A percentile compares a stretch with the other conserved stretches of the same genome.
phyloP scores from a whole-genome alignment of 2,329 filamentous ascomycete genomes.

The Sporothrix schenckii region DNA sequence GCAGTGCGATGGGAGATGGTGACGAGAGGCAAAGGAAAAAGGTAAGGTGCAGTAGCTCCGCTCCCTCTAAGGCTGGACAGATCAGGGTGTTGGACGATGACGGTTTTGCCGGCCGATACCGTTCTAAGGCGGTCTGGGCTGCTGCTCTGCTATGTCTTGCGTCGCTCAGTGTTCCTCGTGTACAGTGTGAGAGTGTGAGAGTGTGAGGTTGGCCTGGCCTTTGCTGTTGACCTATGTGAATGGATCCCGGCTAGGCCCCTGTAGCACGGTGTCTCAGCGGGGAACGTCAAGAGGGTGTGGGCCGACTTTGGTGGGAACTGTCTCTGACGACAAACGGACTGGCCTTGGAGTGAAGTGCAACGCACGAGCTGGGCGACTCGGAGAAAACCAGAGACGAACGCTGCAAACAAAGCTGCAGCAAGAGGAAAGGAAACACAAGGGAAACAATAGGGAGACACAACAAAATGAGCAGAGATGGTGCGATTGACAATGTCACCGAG shows the following conservation, averaged over 20 bases:
- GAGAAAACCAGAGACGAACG: conserved; percentile 4
- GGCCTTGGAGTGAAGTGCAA: background rate
- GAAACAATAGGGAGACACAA: background rate
- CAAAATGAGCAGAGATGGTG: background rate
- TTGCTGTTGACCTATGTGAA: conserved; percentile 1
- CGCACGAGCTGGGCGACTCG: background rate
- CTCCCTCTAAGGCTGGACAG: background rate
- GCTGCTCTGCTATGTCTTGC: background rate
- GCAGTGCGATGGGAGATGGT: background rate
- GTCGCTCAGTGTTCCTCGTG: conserved; percentile 4
- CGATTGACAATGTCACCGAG: background rate
- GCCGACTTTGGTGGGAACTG: conserved; percentile 3
- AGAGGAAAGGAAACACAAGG: conserved; percentile 6
- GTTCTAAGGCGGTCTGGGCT: conserved; percentile 27
- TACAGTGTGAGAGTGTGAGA: background rate
- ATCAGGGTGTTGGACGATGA: conserved; percentile 21
- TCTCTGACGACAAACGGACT: conserved; percentile 18
- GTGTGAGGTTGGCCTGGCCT: background rate
- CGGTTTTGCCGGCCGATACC: conserved; percentile 27
- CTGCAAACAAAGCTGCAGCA: background rate
- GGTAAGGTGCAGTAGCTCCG: background rate
- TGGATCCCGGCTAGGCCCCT: conserved; percentile 20
- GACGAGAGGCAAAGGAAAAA: background rate
- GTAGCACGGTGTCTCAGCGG: conserved; percentile 15
- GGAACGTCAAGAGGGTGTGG: conserved; percentile 10